These are phyloP conservation scores for Byssochlamys sp. DNA, from an alignment of 2,329 filamentous ascomycete species.

Conservation along the genomic window DNA sequence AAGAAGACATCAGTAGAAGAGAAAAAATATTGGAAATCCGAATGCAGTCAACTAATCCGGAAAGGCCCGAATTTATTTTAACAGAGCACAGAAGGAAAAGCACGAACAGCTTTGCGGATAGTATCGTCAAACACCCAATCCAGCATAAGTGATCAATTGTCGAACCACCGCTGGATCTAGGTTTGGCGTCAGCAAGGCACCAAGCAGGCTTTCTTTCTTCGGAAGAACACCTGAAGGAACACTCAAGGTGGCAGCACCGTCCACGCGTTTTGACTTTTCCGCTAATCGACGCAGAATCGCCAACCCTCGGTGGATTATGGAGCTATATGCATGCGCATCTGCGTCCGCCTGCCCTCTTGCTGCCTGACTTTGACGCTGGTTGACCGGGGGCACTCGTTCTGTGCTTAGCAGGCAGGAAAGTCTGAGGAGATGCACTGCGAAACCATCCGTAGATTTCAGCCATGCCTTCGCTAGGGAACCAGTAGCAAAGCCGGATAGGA, in stretches of 20 bases:
- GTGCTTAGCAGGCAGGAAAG: conserved; percentile 64
- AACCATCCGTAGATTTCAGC: conserved; percentile 74
- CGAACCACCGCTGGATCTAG: conserved; percentile 55
- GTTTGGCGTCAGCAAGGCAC: conserved; percentile 57
- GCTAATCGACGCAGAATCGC: conserved; percentile 58
- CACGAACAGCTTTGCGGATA: background rate
- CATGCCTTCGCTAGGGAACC: conserved; percentile 64
- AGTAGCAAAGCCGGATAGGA: conserved; percentile 70
- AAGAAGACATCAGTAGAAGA: background rate
- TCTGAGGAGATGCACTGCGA: conserved; percentile 68
- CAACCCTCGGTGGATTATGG: conserved; percentile 58
- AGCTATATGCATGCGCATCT: conserved; percentile 34
- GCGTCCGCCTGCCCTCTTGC: conserved; percentile 29
- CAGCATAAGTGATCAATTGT: conserved; percentile 57
- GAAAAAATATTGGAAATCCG: background rate
- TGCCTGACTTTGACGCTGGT: conserved; percentile 25
- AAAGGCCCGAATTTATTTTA: background rate
- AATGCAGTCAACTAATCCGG: background rate
- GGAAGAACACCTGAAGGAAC: conserved; percentile 57
- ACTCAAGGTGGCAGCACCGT: conserved; percentile 41
- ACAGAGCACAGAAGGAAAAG: background rate
- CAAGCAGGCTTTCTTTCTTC: conserved; percentile 56
- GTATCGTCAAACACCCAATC: conserved; percentile 37
- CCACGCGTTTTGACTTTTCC: conserved; percentile 52
- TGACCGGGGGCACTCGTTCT: conserved; percentile 43